phyloP scores from a whole-genome alignment of 257 asterid species.

The Solanum peruvianum region DNA sequence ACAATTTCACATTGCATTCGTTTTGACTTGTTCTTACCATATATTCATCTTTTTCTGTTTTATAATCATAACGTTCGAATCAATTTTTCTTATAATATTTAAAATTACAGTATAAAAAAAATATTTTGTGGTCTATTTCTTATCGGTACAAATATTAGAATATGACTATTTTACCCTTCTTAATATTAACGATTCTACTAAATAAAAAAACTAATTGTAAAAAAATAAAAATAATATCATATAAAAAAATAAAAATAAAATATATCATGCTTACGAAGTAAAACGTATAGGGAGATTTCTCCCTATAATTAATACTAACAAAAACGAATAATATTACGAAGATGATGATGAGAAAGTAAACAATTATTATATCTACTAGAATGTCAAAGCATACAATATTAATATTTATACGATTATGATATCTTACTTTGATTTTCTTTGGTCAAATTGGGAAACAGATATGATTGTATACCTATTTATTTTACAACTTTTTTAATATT shows the following conservation, averaged over 20 bases:
- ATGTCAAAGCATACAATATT: background rate
- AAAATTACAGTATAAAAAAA: background rate
- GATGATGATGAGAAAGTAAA: background rate
- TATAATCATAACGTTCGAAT: too few species aligned
- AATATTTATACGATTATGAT: background rate
- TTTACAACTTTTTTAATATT: background rate
- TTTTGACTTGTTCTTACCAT: background rate
- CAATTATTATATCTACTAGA: background rate
- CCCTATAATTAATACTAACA: background rate
- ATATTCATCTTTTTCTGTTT: background rate
- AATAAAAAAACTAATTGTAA: rapidly evolving
- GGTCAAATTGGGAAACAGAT: background rate
- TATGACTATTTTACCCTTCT: background rate
- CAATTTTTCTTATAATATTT: background rate
- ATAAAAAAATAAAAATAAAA: background rate
- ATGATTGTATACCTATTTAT: background rate
- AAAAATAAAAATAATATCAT: background rate
- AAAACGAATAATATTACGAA: background rate
- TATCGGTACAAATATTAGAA: background rate
- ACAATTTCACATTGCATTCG: background rate
- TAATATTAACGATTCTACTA: background rate
- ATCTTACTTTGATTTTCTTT: background rate
- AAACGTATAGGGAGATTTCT: background rate
- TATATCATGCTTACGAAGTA: background rate
- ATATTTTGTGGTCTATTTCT: background rate